Percentiles rank a stretch among this genome's conserved stretches.
Conservation (phyloP, 345 rosid genomes). For the Eutrema japonicum region DNA sequence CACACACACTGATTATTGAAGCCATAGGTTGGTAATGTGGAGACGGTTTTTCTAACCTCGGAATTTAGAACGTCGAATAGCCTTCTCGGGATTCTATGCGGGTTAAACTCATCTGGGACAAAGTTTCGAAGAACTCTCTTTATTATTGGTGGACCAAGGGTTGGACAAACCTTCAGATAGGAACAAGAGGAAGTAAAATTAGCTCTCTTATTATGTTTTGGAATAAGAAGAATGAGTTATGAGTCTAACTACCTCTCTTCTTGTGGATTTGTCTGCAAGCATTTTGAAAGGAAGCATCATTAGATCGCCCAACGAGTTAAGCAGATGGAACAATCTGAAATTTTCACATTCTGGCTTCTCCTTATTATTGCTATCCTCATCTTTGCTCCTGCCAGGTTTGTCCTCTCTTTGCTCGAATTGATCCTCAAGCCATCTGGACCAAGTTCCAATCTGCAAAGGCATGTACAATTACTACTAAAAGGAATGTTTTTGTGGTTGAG, state of each 20-base stretch:
- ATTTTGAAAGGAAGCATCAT: slow-evolving; percentile 96
- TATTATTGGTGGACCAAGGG: slow-evolving; percentile 62
- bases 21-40: neutral
- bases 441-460: slow-evolving; percentile 71
- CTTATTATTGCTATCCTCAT: slow-evolving; percentile 35
- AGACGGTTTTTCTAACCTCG: slow-evolving; percentile 58
- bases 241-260: slow-evolving; percentile 73
- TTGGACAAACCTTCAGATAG: slow-evolving; percentile 73
- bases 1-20: neutral
- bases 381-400: slow-evolving; percentile 46
- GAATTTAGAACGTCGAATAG: slow-evolving; percentile 64
- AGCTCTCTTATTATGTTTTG: slow-evolving; percentile 6
- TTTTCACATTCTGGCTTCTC: slow-evolving; percentile 48
- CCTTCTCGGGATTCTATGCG: slow-evolving; percentile 68
- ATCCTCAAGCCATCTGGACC: slow-evolving; percentile 97
- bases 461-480: slow-evolving; percentile 5
- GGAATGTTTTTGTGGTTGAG: neutral
- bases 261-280: slow-evolving; percentile 69
- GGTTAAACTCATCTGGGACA: slow-evolving; percentile 89
- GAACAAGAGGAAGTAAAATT: slow-evolving; percentile 23
- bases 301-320: slow-evolving; percentile 85
- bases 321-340: slow-evolving; percentile 75
- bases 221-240: neutral
- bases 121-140: slow-evolving; percentile 70
- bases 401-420: slow-evolving; percentile 71